These are phyloP conservation scores for Linnemannia hyalina DNA, from an alignment of 192 early-diverging fungal species.

Conservation along the genomic window DNA sequence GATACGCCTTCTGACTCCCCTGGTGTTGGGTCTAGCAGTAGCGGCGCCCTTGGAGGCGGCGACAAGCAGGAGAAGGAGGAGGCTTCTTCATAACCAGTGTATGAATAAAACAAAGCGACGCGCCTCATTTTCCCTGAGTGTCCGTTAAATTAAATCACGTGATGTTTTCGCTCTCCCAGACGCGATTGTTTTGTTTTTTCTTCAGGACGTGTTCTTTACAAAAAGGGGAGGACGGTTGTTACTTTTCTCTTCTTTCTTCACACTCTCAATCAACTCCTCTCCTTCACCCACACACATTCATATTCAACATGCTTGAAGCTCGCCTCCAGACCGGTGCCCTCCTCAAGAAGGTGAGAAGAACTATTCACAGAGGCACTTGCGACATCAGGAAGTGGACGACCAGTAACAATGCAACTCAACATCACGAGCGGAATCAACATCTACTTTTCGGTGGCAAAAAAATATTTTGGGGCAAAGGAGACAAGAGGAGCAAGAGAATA, in stretches of 20 bases:
- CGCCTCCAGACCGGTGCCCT: conserved; percentile 87
- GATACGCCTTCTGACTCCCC: conserved; percentile 31
- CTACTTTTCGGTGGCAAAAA: conserved; percentile 8
- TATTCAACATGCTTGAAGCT: conserved; percentile 86
- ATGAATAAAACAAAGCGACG: neutral
- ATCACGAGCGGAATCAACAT: neutral
- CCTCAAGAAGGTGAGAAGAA: conserved; percentile 82
- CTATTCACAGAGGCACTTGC: neutral
- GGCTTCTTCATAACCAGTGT: neutral
- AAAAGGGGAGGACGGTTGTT: neutral
- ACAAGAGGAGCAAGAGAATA: neutral
- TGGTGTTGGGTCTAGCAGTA: conserved; percentile 3
- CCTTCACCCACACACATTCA: conserved; percentile 14
- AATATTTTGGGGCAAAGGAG: neutral
- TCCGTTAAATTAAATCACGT: neutral
- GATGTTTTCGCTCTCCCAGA: neutral
- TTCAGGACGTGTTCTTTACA: conserved; percentile 1
- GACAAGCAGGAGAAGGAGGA: neutral
- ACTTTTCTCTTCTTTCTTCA: conserved; percentile 7
- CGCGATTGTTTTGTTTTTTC: conserved; percentile 8
- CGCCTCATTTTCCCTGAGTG: neutral
- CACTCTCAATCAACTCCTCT: conserved; percentile 8
- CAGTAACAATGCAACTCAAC: neutral
- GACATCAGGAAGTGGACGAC: neutral
- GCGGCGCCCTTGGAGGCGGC: neutral